Base-by-base conservation (phyloP, 1,139 yeast genomes). In the Pichia sp. region DNA sequence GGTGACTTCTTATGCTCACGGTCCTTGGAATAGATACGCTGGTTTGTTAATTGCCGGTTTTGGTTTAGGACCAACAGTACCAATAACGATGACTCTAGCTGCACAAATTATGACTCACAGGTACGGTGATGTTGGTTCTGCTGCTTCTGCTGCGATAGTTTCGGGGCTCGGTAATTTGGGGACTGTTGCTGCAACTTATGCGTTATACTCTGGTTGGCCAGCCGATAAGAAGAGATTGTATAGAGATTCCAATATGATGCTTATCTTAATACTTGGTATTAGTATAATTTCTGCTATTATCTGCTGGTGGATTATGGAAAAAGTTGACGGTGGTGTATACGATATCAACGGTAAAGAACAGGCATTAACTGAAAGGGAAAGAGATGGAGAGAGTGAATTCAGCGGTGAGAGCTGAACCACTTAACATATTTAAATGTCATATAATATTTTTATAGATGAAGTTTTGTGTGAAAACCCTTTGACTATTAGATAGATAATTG, bases 61-160 rank as follows among this genome's bases (percentile, higher is more conserved):
- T 55, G 95, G 95, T 0, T 69, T 85, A 35, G 95, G 95, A 11
- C 93, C 95, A 18, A 85, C 95, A 0, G 94, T 84, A 20, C 95
- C 95, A 25, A 84, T 83, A 38, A 74, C 83, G 56, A 85, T 85
- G 95, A 76, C 95, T 1, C 78, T 86, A 84, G 66, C 89, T 0
- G 80, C 91, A 0, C 91, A 84, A 54, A 81, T 84, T 35, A 83
- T 84, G 64, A 74, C 72, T 11, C 69, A 72, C 4, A 67, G 74
- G 38, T 82, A 86, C 53, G 94, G 94, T 33, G 94, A 84, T 56
- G 79, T 85, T 38, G 95, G 95, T 5, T 69, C 79, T 42, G 95
- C 95, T 3, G 88, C 82, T 15, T 74, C 88, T 39, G 74, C 88
- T 9, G 95, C 95, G 0, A 62, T 85, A 35, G 91, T 85, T 9